A percentile compares a stretch with the other conserved stretches of the same genome.
phyloP scores from a whole-genome alignment of 2,329 filamentous ascomycete genomes.

The Fusarium denticulatum region DNA sequence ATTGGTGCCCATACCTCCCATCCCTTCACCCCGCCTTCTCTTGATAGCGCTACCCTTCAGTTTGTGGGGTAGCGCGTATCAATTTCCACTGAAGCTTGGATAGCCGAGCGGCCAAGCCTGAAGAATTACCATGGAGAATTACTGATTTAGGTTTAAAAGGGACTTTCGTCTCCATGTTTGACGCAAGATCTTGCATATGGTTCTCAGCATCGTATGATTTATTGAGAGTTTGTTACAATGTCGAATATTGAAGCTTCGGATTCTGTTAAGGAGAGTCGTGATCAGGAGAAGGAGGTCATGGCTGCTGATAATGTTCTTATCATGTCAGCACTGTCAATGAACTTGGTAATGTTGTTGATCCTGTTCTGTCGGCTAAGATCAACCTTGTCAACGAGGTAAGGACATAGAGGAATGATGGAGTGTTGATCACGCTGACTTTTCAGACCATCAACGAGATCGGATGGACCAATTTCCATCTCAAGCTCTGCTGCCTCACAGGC shows the following conservation, averaged over 20 bases:
- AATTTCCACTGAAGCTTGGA: background rate
- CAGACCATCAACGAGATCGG: background rate
- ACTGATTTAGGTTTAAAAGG: background rate
- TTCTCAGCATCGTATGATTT: background rate
- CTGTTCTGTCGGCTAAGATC: background rate
- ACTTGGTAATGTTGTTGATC: background rate
- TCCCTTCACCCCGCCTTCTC: background rate
- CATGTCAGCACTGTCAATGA: background rate
- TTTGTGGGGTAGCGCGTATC: background rate
- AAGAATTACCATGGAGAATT: background rate
- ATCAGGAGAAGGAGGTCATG: background rate
- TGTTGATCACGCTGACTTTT: background rate
- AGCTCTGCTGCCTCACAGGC: background rate
- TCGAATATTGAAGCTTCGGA: background rate
- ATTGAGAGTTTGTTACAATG: background rate
- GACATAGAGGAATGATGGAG: accelerated
- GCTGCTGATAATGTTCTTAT: background rate
- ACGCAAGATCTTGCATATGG: background rate
- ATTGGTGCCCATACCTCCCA: background rate
- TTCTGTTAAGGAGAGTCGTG: background rate
- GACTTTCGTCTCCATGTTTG: background rate
- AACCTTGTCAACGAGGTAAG: constrained; percentile 1
- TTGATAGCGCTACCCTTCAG: background rate
- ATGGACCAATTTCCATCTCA: background rate
- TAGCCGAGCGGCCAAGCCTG: background rate